A percentile compares a stretch with the other conserved stretches of the same genome.
phyloP scores from a whole-genome alignment of 805 yeast genomes.

The Pichia scutulata region DNA sequence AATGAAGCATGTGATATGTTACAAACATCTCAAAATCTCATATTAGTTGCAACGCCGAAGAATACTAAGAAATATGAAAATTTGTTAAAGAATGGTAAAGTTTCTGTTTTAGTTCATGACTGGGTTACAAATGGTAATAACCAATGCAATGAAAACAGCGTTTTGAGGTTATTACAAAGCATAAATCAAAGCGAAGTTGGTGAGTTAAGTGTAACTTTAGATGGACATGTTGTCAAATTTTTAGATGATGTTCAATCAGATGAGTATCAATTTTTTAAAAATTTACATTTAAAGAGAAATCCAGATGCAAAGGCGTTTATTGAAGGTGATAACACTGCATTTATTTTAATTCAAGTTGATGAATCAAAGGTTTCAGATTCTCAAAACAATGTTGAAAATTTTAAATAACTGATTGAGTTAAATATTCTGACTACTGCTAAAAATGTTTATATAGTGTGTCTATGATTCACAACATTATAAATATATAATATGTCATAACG shows the following conservation, averaged over 20 bases:
- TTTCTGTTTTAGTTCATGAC: slow-evolving; percentile 81
- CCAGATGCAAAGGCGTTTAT: slow-evolving; percentile 68
- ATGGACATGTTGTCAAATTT: slow-evolving; percentile 56
- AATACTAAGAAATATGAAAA: slow-evolving; percentile 70
- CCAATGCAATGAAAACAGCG: slow-evolving; percentile 16
- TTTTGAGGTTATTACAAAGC: slow-evolving; percentile 58
- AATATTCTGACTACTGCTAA: not conserved
- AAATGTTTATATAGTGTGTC: not conserved
- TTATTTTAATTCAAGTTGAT: slow-evolving; percentile 56
- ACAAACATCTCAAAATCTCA: slow-evolving; percentile 16
- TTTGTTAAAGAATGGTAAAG: slow-evolving; percentile 62
- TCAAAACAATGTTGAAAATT: slow-evolving; percentile 44
- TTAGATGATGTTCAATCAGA: slow-evolving; percentile 35
- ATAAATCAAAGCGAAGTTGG: slow-evolving; percentile 75
- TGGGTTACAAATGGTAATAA: slow-evolving; percentile 53
- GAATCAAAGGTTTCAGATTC: slow-evolving; percentile 76
- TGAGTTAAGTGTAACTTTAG: slow-evolving; percentile 73
- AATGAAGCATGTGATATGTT: slow-evolving; percentile 10
- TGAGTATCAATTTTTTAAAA: slow-evolving; percentile 53
- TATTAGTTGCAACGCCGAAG: slow-evolving; percentile 66
- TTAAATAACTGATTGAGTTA: slow-evolving; percentile 1
- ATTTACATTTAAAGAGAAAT: slow-evolving; percentile 50
- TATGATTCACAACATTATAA: not conserved
- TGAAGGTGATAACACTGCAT: slow-evolving; percentile 52
- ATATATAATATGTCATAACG: not conserved